A percentile compares a stretch with the other conserved stretches of the same genome.
phyloP scores from a whole-genome alignment of 2,329 filamentous ascomycete genomes.

The Akanthomyces lecanii region DNA sequence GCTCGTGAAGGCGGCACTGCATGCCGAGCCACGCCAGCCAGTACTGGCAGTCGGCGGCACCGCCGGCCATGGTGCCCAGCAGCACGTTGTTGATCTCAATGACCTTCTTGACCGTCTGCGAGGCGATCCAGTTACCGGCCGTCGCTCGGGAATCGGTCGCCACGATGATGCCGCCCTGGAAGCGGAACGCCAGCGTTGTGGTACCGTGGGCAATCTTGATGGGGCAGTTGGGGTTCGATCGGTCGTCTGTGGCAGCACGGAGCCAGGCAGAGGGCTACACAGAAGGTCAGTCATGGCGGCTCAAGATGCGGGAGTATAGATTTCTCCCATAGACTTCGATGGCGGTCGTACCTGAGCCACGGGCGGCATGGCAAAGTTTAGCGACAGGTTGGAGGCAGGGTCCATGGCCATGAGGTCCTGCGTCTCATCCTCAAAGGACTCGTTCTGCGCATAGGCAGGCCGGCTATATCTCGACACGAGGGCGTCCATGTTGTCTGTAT shows the following conservation, averaged over 20 bases:
- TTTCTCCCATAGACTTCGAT: neutral
- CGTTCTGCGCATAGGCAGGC: conserved; percentile 66
- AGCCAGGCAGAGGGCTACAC: conserved; percentile 84
- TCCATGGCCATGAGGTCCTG: conserved; percentile 71
- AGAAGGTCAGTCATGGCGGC: neutral
- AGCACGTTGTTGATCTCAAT: conserved; percentile 96
- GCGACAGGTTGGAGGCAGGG: conserved; percentile 69
- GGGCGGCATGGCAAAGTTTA: conserved; percentile 93
- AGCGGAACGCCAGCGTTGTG: conserved; percentile 95
- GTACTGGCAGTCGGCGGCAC: conserved; percentile 98
- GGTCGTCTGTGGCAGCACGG: conserved; percentile 93
- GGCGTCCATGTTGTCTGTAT: conserved; percentile 66
- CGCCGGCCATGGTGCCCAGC: conserved; percentile 96
- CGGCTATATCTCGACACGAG: conserved; percentile 90
- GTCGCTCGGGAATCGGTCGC: conserved; percentile 96
- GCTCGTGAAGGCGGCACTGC: conserved; percentile 98
- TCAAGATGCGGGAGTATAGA: neutral
- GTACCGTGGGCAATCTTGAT: conserved; percentile 99
- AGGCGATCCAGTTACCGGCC: conserved; percentile 98
- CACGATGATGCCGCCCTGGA: conserved; percentile 97
- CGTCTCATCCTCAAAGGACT: conserved; percentile 67
- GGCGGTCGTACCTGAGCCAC: conserved; percentile 69
- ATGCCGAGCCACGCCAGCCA: conserved; percentile 98
- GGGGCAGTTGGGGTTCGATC: conserved; percentile 91
- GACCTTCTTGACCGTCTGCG: conserved; percentile 99